These are phyloP conservation scores for Arctium minus DNA, from an alignment of 129 eudicot genomes.

Conservation along the genomic window DNA sequence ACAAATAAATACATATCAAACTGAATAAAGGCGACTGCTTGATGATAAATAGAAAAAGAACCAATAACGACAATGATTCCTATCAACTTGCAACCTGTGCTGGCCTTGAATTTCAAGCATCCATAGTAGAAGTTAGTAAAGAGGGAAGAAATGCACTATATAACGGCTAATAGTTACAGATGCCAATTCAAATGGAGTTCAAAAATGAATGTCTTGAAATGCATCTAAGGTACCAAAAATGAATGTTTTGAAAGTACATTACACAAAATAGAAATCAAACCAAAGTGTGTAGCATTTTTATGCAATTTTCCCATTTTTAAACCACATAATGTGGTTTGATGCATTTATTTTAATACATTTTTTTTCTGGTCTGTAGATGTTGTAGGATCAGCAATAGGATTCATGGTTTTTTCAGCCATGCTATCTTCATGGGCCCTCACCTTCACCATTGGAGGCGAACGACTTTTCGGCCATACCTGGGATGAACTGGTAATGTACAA, in stretches of 20 bases:
- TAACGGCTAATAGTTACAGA: neutral
- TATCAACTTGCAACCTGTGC: neutral
- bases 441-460: constrained; percentile 83
- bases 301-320: neutral
- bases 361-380: constrained; percentile 47
- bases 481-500: constrained; percentile 91
- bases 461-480: constrained; percentile 87
- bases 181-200: neutral
- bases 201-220: neutral
- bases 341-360: neutral
- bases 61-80: neutral
- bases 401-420: constrained; percentile 47
- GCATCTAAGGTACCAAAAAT: neutral
- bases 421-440: constrained; percentile 83
- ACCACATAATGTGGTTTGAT: neutral
- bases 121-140: neutral
- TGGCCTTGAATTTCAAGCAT: neutral
- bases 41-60: neutral
- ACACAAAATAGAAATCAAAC: neutral
- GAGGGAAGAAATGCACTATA: neutral
- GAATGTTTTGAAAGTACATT: neutral
- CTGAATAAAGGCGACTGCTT: neutral
- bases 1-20: neutral
- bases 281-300: too few relatives aligned
- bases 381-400: constrained; percentile 83